Evolutionary conservation across 345 rosid species (phyloP), one percentile per base, ranked within the genome.

Genomic region (Limnanthes douglasii): DNA sequence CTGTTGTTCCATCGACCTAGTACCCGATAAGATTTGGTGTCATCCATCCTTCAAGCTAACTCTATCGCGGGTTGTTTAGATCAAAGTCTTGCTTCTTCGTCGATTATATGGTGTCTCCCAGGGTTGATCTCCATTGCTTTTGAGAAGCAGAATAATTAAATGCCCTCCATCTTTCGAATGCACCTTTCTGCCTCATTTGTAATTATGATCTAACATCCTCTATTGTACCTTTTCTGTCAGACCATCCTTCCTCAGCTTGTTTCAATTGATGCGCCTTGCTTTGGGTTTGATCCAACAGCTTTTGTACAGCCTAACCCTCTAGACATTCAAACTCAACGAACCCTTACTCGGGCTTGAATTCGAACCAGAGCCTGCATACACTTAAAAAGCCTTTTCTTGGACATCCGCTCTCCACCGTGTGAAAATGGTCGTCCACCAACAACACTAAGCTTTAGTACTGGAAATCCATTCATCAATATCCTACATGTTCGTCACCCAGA

Each of bases 11-110:
- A 74, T 70, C 65, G 77, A 53, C 42, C 95, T 53, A 5, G 84
- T 65, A 62, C 79, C 98, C 98, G 94, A 88, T 53, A 95, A n/a
- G 98, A 61, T 69, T 62, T 25, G 94, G 82, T 1, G 94, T 93
- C 98, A 88, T 84, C 98, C 98, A 88, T 26, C 98, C 90, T 43
- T 83, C 98, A 8, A 88, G 70, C 98, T 95, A 88, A 53, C 90
- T 79, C 98, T 95, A 86, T 37, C 94, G 92, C 94, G 82, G 71
- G 43, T 72, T 72, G 30, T 62, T 74, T 60, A 66, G 73, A 35
- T 77, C 92, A 45, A 79, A 69, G 46, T 72, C 84, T 43, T 70
- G 66, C 8, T 60, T 68, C 60, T 66, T 73, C 11, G 67, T 53
- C 14, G 55, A 15, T 51, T 46, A 40, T 3, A 45, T 46, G 18